Evolutionary conservation across 2,329 filamentous ascomycete genomes (phyloP), one percentile per base, ranked within the genome.

Genomic region (Juglanconis sp.): DNA sequence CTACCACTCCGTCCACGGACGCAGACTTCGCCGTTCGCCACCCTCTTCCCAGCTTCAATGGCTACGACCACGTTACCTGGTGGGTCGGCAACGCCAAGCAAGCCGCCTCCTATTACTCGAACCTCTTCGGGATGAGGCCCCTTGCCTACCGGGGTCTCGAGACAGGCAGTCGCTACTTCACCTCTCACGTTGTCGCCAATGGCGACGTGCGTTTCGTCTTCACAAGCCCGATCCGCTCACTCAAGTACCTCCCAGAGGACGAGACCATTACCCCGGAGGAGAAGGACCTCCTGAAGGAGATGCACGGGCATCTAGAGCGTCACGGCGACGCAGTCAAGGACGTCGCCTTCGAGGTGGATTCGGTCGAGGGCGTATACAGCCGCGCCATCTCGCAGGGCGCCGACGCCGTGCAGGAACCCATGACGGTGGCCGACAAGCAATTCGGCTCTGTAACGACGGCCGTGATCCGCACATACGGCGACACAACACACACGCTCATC

Each of bases 31-130:
- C 81, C 63, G 77, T 85, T 51, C 79, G 83, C 68, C 76, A 70
- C 53, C 80, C 68, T 68, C 77, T 68, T 63, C 75, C 74, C 68
- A 83, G 81, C 71, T 93, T 96, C 78, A 85, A 86, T 63, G 92
- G 91, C 71, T 97, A 96, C 74, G 91, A 96, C 76, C 91, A 96
- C 75, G 85, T 96, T 59, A 93, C 92, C 67, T 97, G 93, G 93
- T 96, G 92, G 79, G 94, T 97, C 35, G 92, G 93, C 72, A 98
- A 98, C 72, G 93, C 94, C 68, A 97, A 97, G 78, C 93, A 97
- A 79, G 91, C 92, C 3, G 93, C 93, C 44, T 84, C 89, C 13
- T 97, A 91, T 78, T 97, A 96, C 77, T 88, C 89, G 67, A 88
- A 86, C 10, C 89, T 92, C 66, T 92, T 97, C 79, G 93, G 92